Evolutionary conservation across 495 filamentous ascomycete species (phyloP), one percentile per base, ranked within the genome.

Genomic region (Podospora bellae-mahoneyi): DNA sequence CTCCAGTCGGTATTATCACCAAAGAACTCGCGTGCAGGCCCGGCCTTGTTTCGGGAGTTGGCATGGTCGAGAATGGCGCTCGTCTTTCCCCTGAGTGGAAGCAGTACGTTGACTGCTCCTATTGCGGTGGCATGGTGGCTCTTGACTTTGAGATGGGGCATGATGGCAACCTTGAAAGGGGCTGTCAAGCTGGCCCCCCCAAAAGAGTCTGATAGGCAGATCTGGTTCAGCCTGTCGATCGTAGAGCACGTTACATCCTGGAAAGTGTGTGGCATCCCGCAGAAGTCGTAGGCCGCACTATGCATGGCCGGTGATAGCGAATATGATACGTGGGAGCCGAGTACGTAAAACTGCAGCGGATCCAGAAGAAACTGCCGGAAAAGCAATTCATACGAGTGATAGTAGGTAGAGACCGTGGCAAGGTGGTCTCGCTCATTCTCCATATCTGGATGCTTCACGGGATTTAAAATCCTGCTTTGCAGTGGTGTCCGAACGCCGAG

Each of bases 1-100:
- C 90, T 89, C 89, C 91, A 95, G 78, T 94, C 91, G 0, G 91
- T 95, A 74, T 95, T 95, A 65, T 94, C 91, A 6, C 92, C 92
- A 69, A 92, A 93, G 70, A 92, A 89, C 4, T 85, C 89, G 61
- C 84, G 74, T 4, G 91, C 84, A 1, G 83, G 78, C 0, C 91
- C 91, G 4, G 88, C 82, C 71, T 85, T 87, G 76, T 90, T 89
- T 30, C 90, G 83, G 27, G 88, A 84, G 72, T 85, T 87, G 53
- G 87, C 83, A 56, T 92, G 84, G n/a, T 89, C 84, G 27, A 89
- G 83, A 63, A 92, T 88, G 3, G 81, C 85, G 28, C 76, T 83
- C 5, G 84, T 80, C 6, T 85, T 77, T 1, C 87, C 86, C 19
- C 91, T 85, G 2, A 94, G 79, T 0, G 92, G 92, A 69, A 94